Evolutionary conservation across 495 filamentous ascomycete genomes (phyloP).

Genomic region (Letharia columbiana): DNA sequence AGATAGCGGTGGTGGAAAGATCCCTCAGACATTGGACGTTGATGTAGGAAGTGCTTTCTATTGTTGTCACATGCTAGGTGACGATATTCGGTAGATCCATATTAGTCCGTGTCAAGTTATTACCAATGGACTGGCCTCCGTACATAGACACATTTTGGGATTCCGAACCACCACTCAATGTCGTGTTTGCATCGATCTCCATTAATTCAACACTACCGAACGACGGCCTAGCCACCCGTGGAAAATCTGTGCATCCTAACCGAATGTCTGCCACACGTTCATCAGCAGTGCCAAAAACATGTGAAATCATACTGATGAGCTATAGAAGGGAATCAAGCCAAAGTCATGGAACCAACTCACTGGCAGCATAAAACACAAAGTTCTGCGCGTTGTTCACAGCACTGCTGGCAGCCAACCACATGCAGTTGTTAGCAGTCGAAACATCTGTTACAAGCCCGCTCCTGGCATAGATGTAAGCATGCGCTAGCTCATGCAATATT

Average conservation of each 20-base stretch:
- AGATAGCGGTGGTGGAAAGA: background rate
- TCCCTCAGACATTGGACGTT: background rate
- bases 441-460: background rate
- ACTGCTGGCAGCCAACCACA: background rate
- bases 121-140: background rate
- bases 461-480: slow-evolving; percentile 7
- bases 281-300: background rate
- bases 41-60: background rate
- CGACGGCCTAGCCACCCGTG: background rate
- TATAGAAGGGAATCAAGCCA: background rate
- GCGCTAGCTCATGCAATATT: slow-evolving; percentile 17
- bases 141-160: background rate
- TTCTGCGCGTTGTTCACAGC: slow-evolving; percentile 10
- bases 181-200: slow-evolving; percentile 1
- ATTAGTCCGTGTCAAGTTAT: background rate
- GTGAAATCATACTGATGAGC: background rate
- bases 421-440: slow-evolving; percentile 3
- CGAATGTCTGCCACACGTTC: background rate
- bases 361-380: slow-evolving; percentile 14
- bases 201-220: background rate
- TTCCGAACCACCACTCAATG: background rate
- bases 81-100: background rate
- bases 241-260: background rate
- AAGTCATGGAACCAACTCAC: slow-evolving; percentile 1
- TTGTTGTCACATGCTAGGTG: background rate